Conservation (phyloP, 2,329 filamentous ascomycete genomes). For the Elsinoe batatas region DNA sequence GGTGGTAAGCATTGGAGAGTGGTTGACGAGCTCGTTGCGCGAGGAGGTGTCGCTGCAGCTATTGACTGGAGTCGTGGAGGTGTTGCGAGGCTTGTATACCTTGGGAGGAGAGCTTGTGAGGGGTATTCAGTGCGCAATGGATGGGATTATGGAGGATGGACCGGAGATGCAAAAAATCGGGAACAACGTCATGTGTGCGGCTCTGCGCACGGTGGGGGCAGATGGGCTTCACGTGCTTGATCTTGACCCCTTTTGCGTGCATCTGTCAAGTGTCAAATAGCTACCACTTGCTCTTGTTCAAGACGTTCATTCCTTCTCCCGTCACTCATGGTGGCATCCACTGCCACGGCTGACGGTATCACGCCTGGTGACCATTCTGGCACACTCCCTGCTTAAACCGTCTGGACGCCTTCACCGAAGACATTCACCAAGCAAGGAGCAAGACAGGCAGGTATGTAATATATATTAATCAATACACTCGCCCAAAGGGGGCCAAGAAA, state of each 20-base stretch:
- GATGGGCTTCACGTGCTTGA: background rate
- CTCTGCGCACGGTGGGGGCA: background rate
- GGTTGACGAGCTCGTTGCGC: too few species aligned
- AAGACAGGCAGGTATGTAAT: background rate
- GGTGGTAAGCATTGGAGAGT: too few species aligned
- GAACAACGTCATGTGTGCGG: constrained; percentile 10
- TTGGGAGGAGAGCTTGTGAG: background rate
- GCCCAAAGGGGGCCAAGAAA: too few species aligned
- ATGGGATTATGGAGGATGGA: background rate
- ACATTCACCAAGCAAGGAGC: background rate
- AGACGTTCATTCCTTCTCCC: background rate
- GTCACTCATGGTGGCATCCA: too few species aligned
- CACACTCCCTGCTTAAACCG: too few species aligned
- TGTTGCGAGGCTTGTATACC: too few species aligned
- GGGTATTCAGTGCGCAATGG: background rate
- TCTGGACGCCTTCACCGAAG: background rate
- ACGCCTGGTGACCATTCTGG: too few species aligned
- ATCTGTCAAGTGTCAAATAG: background rate
- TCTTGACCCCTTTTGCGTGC: background rate
- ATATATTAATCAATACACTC: constrained; percentile 5
- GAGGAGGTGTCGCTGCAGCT: too few species aligned
- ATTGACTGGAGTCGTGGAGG: too few species aligned
- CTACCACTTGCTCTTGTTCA: background rate
- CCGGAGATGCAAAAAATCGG: background rate
- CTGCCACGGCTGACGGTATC: too few species aligned